These are phyloP conservation scores for Arctium lappa DNA, from an alignment of 129 eudicot genomes.

Conservation along the genomic window DNA sequence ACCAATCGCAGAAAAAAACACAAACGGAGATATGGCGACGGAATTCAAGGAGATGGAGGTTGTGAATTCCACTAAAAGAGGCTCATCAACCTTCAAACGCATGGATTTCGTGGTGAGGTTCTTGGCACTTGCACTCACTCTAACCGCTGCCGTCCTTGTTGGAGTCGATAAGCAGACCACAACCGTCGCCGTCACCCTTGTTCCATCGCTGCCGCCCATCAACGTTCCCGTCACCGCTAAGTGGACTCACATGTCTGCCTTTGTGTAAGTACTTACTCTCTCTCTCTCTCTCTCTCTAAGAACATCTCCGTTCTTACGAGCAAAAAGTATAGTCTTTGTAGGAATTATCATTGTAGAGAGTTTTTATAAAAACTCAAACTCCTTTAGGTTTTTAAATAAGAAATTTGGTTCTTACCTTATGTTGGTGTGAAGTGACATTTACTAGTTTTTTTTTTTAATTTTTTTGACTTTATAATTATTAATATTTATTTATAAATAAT, in stretches of 20 bases:
- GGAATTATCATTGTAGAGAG: no score
- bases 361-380: no score
- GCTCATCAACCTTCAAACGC: neutral
- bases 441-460: no score
- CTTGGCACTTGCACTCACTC: slow-evolving; percentile 49
- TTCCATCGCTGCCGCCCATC: slow-evolving; percentile 60
- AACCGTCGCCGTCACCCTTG: slow-evolving; percentile 34
- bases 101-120: slow-evolving; percentile 42
- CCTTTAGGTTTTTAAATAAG: no score
- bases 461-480: no score
- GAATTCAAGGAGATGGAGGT: slow-evolving; percentile 24
- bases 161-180: slow-evolving; percentile 57
- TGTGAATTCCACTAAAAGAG: neutral
- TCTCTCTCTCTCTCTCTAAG: neutral
- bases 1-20: neutral
- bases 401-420: no score
- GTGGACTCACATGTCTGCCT: slow-evolving; percentile 59
- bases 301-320: no score
- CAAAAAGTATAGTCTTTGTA: no score
- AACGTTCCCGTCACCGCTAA: slow-evolving; percentile 65
- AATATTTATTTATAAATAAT: no score
- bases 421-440: no score
- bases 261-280: slow-evolving; percentile 34
- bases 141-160: slow-evolving; percentile 49
- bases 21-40: slow-evolving; percentile 11